These are phyloP conservation scores for Candida jianshihensis DNA, from an alignment of 805 yeast genomes.

Conservation along the genomic window DNA sequence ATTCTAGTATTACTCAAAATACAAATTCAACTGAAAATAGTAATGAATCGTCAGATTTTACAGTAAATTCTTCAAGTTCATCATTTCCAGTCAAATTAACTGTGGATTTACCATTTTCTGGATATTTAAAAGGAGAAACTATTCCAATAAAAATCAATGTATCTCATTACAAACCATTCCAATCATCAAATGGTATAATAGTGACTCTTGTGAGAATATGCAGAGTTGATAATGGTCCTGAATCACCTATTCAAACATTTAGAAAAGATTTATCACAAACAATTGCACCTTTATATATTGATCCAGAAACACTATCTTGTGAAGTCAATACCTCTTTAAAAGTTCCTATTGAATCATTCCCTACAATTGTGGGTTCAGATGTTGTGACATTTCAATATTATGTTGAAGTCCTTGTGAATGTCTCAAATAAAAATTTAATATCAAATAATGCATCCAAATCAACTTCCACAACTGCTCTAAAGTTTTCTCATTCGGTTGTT, in stretches of 20 bases:
- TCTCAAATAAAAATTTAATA: conserved; percentile 51
- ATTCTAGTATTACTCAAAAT: conserved; percentile 22
- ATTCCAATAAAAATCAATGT: conserved; percentile 66
- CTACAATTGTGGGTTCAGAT: conserved; percentile 68
- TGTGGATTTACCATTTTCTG: conserved; percentile 50
- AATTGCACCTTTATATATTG: conserved; percentile 71
- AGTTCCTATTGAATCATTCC: conserved; percentile 81
- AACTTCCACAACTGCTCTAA: conserved; percentile 19
- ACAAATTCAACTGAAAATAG: conserved; percentile 17
- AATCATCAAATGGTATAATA: conserved; percentile 66
- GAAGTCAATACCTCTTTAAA: conserved; percentile 56
- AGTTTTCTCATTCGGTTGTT: conserved; percentile 18
- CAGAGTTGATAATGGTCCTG: conserved; percentile 54
- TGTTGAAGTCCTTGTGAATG: conserved; percentile 74
- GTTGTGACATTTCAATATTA: conserved; percentile 78
- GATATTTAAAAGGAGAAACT: conserved; percentile 72
- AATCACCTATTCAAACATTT: conserved; percentile 46
- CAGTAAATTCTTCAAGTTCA: not conserved
- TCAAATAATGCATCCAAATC: conserved; percentile 12
- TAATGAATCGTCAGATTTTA: conserved; percentile 8
- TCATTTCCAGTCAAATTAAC: conserved; percentile 29
- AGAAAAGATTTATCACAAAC: conserved; percentile 79
- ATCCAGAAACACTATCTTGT: conserved; percentile 51
- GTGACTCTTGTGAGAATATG: conserved; percentile 78
- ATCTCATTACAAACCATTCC: conserved; percentile 63